A percentile compares a stretch with the other conserved stretches of the same genome.
Evolutionary conservation across 768 basidiomycete species (phyloP).

Genomic region (Phylloporus arenicola): DNA sequence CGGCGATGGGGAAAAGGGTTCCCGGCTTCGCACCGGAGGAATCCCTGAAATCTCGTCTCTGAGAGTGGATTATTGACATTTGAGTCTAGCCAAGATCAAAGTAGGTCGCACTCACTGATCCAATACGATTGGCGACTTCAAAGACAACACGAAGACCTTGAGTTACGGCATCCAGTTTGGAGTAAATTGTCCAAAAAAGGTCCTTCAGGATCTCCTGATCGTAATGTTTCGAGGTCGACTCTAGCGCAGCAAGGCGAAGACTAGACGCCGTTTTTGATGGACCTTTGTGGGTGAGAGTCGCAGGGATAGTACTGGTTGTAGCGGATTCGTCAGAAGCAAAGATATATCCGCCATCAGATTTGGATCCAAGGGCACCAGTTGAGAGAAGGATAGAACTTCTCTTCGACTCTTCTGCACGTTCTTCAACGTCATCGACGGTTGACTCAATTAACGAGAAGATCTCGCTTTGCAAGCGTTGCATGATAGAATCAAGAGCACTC

Average conservation of each 20-base stretch:
- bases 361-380: slow-evolving; percentile 34
- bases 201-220: slow-evolving; percentile 87
- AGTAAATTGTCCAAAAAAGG: slow-evolving; percentile 96
- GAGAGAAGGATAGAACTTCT: slow-evolving; percentile 37
- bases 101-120: slow-evolving; percentile 58
- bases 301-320: slow-evolving; percentile 18
- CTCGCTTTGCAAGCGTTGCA: slow-evolving; percentile 79
- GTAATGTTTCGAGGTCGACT: slow-evolving; percentile 61
- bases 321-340: slow-evolving; percentile 31
- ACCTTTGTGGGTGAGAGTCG: slow-evolving; percentile 19
- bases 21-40: slow-evolving; percentile 72
- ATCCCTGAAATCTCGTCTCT: slow-evolving; percentile 92
- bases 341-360: slow-evolving; percentile 51
- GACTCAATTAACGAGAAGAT: slow-evolving; percentile 79
- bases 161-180: slow-evolving; percentile 88
- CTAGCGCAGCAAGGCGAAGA: slow-evolving; percentile 67
- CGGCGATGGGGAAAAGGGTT: slow-evolving; percentile 73
- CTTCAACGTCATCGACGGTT: slow-evolving; percentile 88
- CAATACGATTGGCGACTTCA: slow-evolving; percentile 87
- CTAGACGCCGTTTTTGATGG: slow-evolving; percentile 42
- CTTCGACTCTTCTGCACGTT: slow-evolving; percentile 77
- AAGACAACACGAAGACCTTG: slow-evolving; percentile 87
- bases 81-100: neutral
- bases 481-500: slow-evolving; percentile 72
- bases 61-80: slow-evolving; percentile 3